Percentiles rank a stretch among this genome's conserved stretches.
phyloP scores from a whole-genome alignment of 1,139 yeast genomes.

The Candida pseudoviswanathii region DNA sequence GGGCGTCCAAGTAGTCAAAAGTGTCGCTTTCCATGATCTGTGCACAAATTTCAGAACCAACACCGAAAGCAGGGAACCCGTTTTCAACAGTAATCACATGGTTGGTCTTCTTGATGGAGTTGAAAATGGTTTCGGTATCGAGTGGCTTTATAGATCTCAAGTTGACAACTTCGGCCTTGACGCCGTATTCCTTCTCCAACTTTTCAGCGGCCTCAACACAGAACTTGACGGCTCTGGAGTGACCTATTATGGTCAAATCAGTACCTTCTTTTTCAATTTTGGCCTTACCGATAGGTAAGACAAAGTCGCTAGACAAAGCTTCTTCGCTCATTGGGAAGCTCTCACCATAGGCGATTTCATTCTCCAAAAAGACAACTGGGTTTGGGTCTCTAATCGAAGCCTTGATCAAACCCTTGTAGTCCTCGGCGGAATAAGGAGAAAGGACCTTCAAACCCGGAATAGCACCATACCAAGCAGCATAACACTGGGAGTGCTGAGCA shows the following conservation, averaged over 20 bases:
- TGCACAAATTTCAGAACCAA: conserved; percentile 97
- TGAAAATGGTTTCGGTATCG: conserved; percentile 83
- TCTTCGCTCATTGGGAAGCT: conserved; percentile 88
- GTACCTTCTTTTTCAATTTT: conserved; percentile 92
- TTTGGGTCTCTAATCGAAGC: conserved; percentile 98
- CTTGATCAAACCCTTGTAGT: conserved; percentile 92
- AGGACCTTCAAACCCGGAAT: conserved; percentile 97
- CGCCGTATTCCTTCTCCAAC: conserved; percentile 81
- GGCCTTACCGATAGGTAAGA: conserved; percentile 93
- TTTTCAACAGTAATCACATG: conserved; percentile 96
- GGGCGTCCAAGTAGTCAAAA: conserved; percentile 97
- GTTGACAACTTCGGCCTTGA: conserved; percentile 91
- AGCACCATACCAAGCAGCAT: conserved; percentile 96
- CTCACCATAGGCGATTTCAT: conserved; percentile 94
- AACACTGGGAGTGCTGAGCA: conserved; percentile 99
- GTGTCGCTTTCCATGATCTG: conserved; percentile 99
- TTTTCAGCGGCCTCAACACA: conserved; percentile 88
- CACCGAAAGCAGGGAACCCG: conserved; percentile 98
- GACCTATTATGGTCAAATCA: conserved; percentile 87
- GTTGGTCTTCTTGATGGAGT: conserved; percentile 94
- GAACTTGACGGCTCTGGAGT: conserved; percentile 86
- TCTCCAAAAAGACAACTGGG: conserved; percentile 94
- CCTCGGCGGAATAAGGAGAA: conserved; percentile 95
- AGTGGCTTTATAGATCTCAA: conserved; percentile 96
- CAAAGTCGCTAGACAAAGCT: conserved; percentile 83